These are phyloP conservation scores for Globisporangium nunn DNA, from an alignment of 352 stramenopile species.

Conservation along the genomic window DNA sequence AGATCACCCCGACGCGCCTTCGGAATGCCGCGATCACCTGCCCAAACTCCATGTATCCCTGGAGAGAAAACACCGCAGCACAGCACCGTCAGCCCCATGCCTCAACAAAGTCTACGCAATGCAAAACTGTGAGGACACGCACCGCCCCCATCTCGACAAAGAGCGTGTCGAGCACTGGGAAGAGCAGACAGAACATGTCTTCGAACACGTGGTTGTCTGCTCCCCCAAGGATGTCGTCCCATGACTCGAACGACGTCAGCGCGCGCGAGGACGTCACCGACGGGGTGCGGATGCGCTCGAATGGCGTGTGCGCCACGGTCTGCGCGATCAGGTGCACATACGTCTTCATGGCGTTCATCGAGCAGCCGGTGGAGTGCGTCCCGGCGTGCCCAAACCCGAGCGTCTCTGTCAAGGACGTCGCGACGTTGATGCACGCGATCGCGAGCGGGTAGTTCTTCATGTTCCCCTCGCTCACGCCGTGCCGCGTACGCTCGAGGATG, in stretches of 20 bases:
- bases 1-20: slow-evolving; percentile 60
- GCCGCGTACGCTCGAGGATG: slow-evolving; percentile 66
- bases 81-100: neutral
- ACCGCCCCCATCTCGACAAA: slow-evolving; percentile 86
- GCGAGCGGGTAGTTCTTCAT: slow-evolving; percentile 87
- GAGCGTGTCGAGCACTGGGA: slow-evolving; percentile 71
- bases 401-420: slow-evolving; percentile 61
- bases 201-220: slow-evolving; percentile 81
- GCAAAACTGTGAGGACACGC: slow-evolving; percentile 12
- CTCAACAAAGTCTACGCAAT: neutral
- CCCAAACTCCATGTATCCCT: slow-evolving; percentile 89
- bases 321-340: slow-evolving; percentile 68
- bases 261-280: slow-evolving; percentile 25
- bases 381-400: slow-evolving; percentile 74
- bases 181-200: slow-evolving; percentile 78
- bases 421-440: slow-evolving; percentile 83
- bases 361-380: slow-evolving; percentile 67
- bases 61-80: neutral
- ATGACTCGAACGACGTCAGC: slow-evolving; percentile 43
- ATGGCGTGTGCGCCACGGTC: slow-evolving; percentile 23
- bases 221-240: slow-evolving; percentile 68
- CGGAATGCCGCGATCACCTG: slow-evolving; percentile 71
- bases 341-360: slow-evolving; percentile 61
- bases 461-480: slow-evolving; percentile 81
- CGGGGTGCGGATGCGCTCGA: slow-evolving; percentile 15